phyloP scores from a whole-genome alignment of 2,329 filamentous ascomycete species.

The Ceratocystis smalleyi region DNA sequence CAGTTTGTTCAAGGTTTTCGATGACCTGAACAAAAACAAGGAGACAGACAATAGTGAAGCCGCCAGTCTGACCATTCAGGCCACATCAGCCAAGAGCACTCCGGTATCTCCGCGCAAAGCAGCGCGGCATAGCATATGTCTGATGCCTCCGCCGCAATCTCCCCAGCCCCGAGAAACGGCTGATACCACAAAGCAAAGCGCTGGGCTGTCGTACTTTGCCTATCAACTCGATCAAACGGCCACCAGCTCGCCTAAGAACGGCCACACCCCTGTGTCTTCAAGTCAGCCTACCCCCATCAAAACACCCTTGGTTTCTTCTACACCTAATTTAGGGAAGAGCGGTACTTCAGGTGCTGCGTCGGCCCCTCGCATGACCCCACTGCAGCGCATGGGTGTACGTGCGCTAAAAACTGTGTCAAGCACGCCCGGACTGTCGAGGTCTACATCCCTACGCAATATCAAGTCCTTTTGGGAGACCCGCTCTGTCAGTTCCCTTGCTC shows the following conservation, averaged over 20 bases:
- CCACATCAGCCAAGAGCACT: not conserved
- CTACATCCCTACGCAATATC: slow-evolving; percentile 8
- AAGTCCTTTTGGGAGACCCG: slow-evolving; percentile 12
- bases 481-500: slow-evolving; percentile 4
- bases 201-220: slow-evolving; percentile 1
- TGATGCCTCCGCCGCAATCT: slow-evolving; percentile 4
- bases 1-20: slow-evolving; percentile 30
- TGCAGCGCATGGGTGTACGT: slow-evolving; percentile 37
- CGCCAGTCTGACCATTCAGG: not conserved
- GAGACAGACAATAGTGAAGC: not conserved
- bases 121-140: slow-evolving; percentile 11
- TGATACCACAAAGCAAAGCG: not conserved
- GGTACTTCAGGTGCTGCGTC: slow-evolving; percentile 25
- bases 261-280: not conserved
- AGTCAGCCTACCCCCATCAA: not conserved
- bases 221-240: not conserved
- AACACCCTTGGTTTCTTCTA: not conserved
- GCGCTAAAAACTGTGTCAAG: slow-evolving; percentile 24
- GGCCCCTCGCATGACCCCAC: slow-evolving; percentile 31
- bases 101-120: slow-evolving; percentile 8
- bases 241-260: not conserved
- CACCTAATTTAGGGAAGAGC: slow-evolving; percentile 6
- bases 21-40: slow-evolving; percentile 22
- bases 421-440: not conserved
- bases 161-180: not conserved